These are phyloP conservation scores for Penicillium aurantiogriseum DNA, from an alignment of 2,329 filamentous ascomycete genomes.

Conservation along the genomic window DNA sequence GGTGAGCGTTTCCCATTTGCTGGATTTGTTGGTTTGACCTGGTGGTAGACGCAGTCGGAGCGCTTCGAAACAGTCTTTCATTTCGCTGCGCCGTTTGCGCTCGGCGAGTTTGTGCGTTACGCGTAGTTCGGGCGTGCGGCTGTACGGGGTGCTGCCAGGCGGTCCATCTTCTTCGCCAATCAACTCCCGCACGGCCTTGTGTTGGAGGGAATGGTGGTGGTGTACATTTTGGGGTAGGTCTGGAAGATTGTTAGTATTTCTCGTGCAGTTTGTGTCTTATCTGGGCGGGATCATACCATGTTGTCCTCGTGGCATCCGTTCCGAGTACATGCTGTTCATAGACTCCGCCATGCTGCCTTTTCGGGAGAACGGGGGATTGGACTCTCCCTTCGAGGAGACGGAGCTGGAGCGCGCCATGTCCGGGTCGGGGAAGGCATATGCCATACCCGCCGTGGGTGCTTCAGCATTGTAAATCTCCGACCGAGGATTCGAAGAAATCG, in stretches of 20 bases:
- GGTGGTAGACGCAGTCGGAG: conserved; percentile 46
- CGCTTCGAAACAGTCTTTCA: conserved; percentile 53
- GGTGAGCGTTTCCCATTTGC: conserved; percentile 53
- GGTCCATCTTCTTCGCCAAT: conserved; percentile 47
- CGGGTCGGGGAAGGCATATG: conserved; percentile 53
- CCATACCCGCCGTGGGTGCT: conserved; percentile 50
- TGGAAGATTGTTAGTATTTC: conserved; percentile 20
- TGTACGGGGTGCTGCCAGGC: conserved; percentile 47
- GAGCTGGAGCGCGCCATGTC: conserved; percentile 43
- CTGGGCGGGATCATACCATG: conserved; percentile 39
- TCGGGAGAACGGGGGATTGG: conserved; percentile 40
- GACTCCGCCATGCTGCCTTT: conserved; percentile 50
- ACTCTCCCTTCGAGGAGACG: conserved; percentile 36
- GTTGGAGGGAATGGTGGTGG: conserved; percentile 50
- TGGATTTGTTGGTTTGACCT: conserved; percentile 51
- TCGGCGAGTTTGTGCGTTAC: conserved; percentile 53
- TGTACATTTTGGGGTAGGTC: conserved; percentile 50
- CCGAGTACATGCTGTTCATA: conserved; percentile 49
- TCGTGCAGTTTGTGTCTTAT: background rate
- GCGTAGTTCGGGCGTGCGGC: conserved; percentile 50
- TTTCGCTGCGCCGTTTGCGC: conserved; percentile 52
- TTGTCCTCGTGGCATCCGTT: conserved; percentile 48
- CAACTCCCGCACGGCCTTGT: conserved; percentile 49
- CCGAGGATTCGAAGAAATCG: conserved; percentile 50
- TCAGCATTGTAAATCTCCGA: conserved; percentile 52